Percentiles rank a stretch among this genome's conserved stretches.
Evolutionary conservation across 2,329 filamentous ascomycete genomes (phyloP).

Genomic region (Trichoderma semiorbis): DNA sequence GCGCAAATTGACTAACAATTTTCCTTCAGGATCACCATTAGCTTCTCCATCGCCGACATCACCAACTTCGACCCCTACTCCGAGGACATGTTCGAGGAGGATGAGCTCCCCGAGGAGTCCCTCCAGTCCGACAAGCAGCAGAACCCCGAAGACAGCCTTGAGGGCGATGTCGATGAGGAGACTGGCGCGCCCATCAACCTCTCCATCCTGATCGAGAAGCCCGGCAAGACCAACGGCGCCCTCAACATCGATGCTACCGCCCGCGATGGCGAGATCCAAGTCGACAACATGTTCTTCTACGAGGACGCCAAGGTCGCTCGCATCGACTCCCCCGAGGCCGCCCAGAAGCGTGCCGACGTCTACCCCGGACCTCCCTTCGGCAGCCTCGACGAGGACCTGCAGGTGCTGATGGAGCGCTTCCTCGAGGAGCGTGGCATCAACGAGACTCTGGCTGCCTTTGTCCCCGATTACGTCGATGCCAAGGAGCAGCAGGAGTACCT

Average conservation of each 20-base stretch:
- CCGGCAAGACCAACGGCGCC: conserved; percentile 65
- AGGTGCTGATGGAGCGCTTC: conserved; percentile 87
- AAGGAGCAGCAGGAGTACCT: conserved; percentile 99
- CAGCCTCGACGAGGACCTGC: conserved; percentile 93
- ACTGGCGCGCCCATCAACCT: conserved; percentile 74
- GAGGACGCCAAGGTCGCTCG: conserved; percentile 73
- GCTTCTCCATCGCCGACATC: conserved; percentile 43
- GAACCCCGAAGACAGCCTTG: conserved; percentile 43
- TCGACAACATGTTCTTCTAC: conserved; percentile 91
- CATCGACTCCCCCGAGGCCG: conserved; percentile 69
- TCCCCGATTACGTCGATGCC: conserved; percentile 92
- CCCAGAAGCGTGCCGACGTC: conserved; percentile 70
- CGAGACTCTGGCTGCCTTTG: conserved; percentile 79
- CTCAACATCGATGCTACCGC: conserved; percentile 83
- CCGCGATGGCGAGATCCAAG: conserved; percentile 79
- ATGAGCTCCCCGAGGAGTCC: conserved; percentile 38
- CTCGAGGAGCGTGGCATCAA: conserved; percentile 93
- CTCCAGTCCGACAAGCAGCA: conserved; percentile 53
- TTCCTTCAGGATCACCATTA: conserved; percentile 39
- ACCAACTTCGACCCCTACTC: conserved; percentile 38
- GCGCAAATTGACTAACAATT: conserved; percentile 13
- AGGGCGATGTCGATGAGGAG: conserved; percentile 50
- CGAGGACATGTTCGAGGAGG: conserved; percentile 40
- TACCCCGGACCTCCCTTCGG: conserved; percentile 92
- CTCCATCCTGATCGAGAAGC: conserved; percentile 85